Base-by-base conservation (phyloP, 176 grass and related monocot species). In the Chloris gayana region DNA sequence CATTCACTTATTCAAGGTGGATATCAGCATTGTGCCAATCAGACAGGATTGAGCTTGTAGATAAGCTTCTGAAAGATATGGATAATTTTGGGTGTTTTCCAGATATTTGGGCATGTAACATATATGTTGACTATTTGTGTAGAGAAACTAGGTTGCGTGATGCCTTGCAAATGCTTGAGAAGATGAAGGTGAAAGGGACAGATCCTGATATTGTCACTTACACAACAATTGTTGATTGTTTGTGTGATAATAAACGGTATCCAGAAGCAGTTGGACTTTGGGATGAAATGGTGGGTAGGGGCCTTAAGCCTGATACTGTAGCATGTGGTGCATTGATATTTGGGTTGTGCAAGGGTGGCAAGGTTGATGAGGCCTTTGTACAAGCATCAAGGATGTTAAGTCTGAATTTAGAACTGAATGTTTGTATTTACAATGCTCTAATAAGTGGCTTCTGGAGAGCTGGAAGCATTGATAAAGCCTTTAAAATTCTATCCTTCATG, bases 1-100 rank as follows among this genome's bases (percentile, higher is more conserved):
- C 88, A 35, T 94, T 94, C 62, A 94, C 92, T 72, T 94, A 88
- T 74, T 94, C 92, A 44, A 94, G 92, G 73, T 85, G 89, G 79
- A 94, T 94, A 41, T 86, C 88, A 84, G 74, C 76, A 60, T 34
- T 94, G 72, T 94, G 92, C 33, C 60, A 88, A 63, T 71, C 72
- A 76, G 77, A 71, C 31, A 88, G 89, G 66, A 85, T 88, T 81
- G 72, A 72, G 30, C 77, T 94, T 74, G 86, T 86, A 53, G 72
- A 94, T 62, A 80, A 84, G 37, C 86, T 94, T 57, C 84, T 91
- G n/a, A 44, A 31, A 24, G 85, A 94, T 73, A 94, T 94, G 88
- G 80, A 91, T 82, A 94, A 58, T 47, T 81, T 86, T 73, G 80
- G 86, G 3, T 88, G 71, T 58, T 88, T 80, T 66, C 85, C 92